phyloP scores from a whole-genome alignment of 805 yeast genomes.

The Wickerhamiella australiensis region DNA sequence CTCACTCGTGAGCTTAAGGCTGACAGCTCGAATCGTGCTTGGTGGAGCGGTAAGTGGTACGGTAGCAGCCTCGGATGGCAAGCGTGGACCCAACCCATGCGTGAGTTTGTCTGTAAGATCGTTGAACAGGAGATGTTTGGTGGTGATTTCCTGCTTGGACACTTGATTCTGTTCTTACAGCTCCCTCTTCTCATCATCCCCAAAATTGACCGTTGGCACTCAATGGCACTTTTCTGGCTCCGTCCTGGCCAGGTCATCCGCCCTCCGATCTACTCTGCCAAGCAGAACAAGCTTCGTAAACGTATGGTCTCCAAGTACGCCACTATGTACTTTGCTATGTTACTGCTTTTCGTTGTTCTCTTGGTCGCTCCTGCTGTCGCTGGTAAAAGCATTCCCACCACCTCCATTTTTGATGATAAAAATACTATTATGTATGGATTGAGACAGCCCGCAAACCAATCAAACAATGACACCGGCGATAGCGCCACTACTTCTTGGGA shows the following conservation, averaged over 20 bases:
- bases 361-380: constrained; percentile 91
- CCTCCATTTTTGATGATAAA: constrained; percentile 23
- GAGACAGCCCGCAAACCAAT: constrained; percentile 77
- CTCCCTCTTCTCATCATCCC: constrained; percentile 81
- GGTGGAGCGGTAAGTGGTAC: constrained; percentile 99
- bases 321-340: constrained; percentile 57
- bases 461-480: constrained; percentile 66
- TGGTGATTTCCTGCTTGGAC: constrained; percentile 92
- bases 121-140: constrained; percentile 93
- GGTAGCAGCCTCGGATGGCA: constrained; percentile 85
- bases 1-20: constrained; percentile 94
- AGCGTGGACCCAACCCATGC: constrained; percentile 89
- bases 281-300: constrained; percentile 91
- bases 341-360: constrained; percentile 58
- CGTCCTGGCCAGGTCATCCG: constrained; percentile 93
- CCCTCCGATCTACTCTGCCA: constrained; percentile 93
- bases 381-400: constrained; percentile 40
- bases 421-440: constrained; percentile 44
- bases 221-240: constrained; percentile 97
- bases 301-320: constrained; percentile 95
- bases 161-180: constrained; percentile 73
- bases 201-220: constrained; percentile 91
- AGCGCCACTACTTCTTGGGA: constrained; percentile 32
- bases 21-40: constrained; percentile 90
- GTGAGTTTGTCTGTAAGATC: constrained; percentile 89